Conservation (phyloP, 768 basidiomycete species). For the Kwoniella mangroviensis region DNA sequence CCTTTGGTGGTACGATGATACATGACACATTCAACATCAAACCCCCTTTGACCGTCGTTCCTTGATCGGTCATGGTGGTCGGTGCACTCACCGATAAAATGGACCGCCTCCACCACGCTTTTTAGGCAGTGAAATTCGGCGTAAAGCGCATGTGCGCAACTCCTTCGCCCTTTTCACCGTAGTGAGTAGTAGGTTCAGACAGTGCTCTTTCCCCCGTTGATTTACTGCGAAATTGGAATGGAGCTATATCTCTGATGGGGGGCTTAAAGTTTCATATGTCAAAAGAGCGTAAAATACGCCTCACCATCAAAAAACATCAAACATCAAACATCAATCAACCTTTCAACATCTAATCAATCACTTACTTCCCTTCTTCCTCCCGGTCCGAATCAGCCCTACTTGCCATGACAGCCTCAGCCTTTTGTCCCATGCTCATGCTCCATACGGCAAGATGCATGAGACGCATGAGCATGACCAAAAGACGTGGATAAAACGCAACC, state of each 20-base stretch:
- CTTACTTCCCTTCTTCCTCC: neutral
- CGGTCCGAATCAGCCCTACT: too few relatives aligned
- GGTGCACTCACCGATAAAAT: constrained; percentile 4
- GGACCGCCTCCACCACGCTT: neutral
- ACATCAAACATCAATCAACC: constrained; percentile 8
- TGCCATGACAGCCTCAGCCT: neutral
- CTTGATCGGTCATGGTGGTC: neutral
- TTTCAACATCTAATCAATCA: constrained; percentile 1
- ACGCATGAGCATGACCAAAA: neutral
- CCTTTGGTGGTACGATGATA: neutral
- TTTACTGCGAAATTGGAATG: neutral
- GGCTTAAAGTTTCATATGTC: constrained; percentile 9
- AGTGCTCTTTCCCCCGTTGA: neutral
- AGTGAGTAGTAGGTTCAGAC: too few relatives aligned
- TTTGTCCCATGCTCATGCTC: neutral
- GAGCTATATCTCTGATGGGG: neutral
- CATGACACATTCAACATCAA: neutral
- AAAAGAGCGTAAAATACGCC: neutral
- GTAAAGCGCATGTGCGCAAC: neutral
- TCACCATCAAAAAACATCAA: constrained; percentile 8
- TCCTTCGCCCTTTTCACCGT: constrained; percentile 14
- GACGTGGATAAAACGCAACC: neutral
- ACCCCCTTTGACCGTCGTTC: neutral
- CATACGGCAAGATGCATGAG: neutral
- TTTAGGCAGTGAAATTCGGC: neutral